Evolutionary conservation across 129 eudicot genomes (phyloP).

Genomic region (Lonicera japonica): DNA sequence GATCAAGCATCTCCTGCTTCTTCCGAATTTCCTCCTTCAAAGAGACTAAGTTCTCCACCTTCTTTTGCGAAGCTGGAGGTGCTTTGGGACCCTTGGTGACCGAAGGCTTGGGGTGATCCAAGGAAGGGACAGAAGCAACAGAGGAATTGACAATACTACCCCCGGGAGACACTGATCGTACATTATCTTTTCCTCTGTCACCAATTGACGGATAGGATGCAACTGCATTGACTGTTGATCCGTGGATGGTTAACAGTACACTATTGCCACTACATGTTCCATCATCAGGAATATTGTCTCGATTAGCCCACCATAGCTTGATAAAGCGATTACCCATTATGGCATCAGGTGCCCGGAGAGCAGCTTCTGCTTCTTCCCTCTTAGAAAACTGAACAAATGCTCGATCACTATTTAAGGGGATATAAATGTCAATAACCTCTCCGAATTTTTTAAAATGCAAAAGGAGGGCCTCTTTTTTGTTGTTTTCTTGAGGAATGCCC

Average conservation of each 20-base stretch:
- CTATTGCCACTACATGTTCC: slow-evolving; percentile 35
- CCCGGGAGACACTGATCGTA: slow-evolving; percentile 26
- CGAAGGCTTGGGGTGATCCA: slow-evolving; percentile 46
- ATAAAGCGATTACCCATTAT: slow-evolving; percentile 96
- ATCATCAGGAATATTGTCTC: slow-evolving; percentile 63
- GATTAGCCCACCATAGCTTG: slow-evolving; percentile 93
- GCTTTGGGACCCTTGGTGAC: slow-evolving; percentile 40
- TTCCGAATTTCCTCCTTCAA: slow-evolving; percentile 87
- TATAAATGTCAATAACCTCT: slow-evolving; percentile 69
- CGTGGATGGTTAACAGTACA: slow-evolving; percentile 20
- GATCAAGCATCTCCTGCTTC: slow-evolving; percentile 94
- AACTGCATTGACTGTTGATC: too few species aligned
- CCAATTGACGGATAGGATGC: slow-evolving; percentile 14
- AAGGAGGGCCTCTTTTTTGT: slow-evolving; percentile 64
- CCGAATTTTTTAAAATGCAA: slow-evolving; percentile 92
- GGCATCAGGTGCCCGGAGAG: slow-evolving; percentile 92
- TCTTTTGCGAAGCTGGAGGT: slow-evolving; percentile 48
- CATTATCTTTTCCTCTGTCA: slow-evolving; percentile 44
- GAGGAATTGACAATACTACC: slow-evolving; percentile 31
- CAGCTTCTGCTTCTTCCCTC: slow-evolving; percentile 95
- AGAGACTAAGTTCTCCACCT: slow-evolving; percentile 72
- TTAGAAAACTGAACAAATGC: slow-evolving; percentile 96
- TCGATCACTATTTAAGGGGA: slow-evolving; percentile 61
- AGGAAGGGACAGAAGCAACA: slow-evolving; percentile 16
- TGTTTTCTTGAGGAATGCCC: slow-evolving; percentile 72